phyloP scores from a whole-genome alignment of 495 filamentous ascomycete genomes.

The Penicillium argentinense region DNA sequence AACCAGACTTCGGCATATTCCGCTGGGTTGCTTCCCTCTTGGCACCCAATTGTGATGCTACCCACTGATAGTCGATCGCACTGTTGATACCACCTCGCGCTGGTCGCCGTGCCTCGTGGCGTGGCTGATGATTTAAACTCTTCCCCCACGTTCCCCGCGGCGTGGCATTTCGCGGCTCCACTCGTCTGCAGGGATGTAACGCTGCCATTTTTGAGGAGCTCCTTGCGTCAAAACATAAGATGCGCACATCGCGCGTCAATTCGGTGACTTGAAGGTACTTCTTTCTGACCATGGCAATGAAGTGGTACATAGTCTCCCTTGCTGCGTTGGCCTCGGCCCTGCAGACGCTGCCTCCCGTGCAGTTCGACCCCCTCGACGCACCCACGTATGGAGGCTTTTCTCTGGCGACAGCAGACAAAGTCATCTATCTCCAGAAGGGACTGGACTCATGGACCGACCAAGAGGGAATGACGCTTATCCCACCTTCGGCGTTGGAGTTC shows the following conservation, averaged over 20 bases:
- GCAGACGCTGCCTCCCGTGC: slow-evolving; percentile 20
- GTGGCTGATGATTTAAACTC: not conserved
- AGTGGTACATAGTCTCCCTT: slow-evolving; percentile 8
- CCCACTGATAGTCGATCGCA: too few relatives aligned
- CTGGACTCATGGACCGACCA: slow-evolving; percentile 25
- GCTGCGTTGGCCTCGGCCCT: slow-evolving; percentile 15
- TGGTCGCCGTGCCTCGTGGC: too few relatives aligned
- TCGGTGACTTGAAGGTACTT: not conserved
- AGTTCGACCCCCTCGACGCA: not conserved
- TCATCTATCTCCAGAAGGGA: slow-evolving; percentile 23
- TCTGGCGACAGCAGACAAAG: slow-evolving; percentile 5
- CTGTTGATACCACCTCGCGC: too few relatives aligned
- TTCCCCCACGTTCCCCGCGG: not conserved
- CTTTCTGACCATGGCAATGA: slow-evolving; percentile 11
- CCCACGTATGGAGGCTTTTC: slow-evolving; percentile 9
- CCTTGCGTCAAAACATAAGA: slow-evolving; percentile 3
- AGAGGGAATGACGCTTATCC: slow-evolving; percentile 52
- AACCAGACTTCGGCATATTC: too few relatives aligned
- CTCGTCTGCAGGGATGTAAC: not conserved
- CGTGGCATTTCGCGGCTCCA: not conserved
- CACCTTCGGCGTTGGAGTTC: slow-evolving; percentile 49
- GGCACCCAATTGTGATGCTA: too few relatives aligned
- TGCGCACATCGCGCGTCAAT: not conserved
- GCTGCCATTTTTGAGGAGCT: not conserved
- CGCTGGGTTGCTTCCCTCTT: too few relatives aligned